Base-by-base conservation (phyloP, 1,139 yeast species). In the Pneumocystis murina region DNA sequence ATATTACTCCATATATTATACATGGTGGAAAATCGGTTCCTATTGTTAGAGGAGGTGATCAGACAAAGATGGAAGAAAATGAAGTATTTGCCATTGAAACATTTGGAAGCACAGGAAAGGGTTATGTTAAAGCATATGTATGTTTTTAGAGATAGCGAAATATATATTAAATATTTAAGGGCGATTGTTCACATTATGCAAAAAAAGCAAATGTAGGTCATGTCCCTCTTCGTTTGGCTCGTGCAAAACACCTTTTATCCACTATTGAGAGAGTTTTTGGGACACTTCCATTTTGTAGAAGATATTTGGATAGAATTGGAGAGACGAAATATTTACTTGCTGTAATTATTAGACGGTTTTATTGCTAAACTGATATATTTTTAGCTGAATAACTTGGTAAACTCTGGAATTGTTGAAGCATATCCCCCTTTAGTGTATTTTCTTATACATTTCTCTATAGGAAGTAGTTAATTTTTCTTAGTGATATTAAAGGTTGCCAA, bases 61-160 rank as follows among this genome's bases (percentile, higher is more conserved):
- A 82, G 75, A 91, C 97, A 33, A 91, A 91, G 79, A 91, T 92
- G 97, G 99, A 94, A 75, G 99, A 92, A 77, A 97, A 97, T 67
- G 98, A 92, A 74, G 86, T 90, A 2, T 92, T 89, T 79, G 99
- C 99, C 64, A 91, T 94, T 72, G 99, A 92, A 76, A 92, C 99
- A 3, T 92, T 92, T 72, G 98, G 98, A 5, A 83, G 96, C 59
- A 92, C 98, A 1, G 99, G 99, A 67, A 82, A 86, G 67, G 99
- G 97, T 36, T 85, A 85, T 70, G 98, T 92, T 55, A 77, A 85
- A 63, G 79, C 84, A 30, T 86, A 84, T 67, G 60, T 58, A 40
- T 20, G 38, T 58, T 38, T 58, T 12, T 10, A 17, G 17, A 38
- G 24, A 12, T 40, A 58, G 30, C 10, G 6, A 12, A 38, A 20